Conservation (phyloP, 2,329 filamentous ascomycete genomes). For the Fusarium robinianum region DNA sequence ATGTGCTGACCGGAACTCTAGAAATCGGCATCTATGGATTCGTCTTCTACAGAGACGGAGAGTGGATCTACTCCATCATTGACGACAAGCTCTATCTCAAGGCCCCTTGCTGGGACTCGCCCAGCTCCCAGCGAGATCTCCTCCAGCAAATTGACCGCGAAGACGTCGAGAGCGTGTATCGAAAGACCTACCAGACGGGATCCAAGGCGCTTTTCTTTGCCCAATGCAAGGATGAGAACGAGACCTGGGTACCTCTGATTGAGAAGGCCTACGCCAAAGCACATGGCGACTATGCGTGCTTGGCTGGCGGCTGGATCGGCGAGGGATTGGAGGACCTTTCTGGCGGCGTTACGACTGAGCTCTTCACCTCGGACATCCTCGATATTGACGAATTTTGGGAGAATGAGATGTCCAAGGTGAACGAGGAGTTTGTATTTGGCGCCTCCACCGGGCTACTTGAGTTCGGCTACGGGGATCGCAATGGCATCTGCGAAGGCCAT, state of each 20-base stretch:
- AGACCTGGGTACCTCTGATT: constrained; percentile 80
- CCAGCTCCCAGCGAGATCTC: constrained; percentile 72
- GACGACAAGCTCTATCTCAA: constrained; percentile 89
- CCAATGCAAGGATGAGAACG: constrained; percentile 74
- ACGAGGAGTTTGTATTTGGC: constrained; percentile 79
- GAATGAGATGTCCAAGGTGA: constrained; percentile 78
- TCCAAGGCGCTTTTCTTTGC: constrained; percentile 80
- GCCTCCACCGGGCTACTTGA: constrained; percentile 68
- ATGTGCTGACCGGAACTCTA: constrained; percentile 24
- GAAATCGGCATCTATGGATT: constrained; percentile 85
- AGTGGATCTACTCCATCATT: constrained; percentile 90
- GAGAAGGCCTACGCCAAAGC: constrained; percentile 87
- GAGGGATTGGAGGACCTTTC: constrained; percentile 64
- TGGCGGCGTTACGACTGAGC: constrained; percentile 71
- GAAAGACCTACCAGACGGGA: constrained; percentile 72
- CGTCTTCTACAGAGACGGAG: constrained; percentile 84
- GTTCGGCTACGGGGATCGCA: constrained; percentile 63
- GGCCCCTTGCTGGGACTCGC: constrained; percentile 80
- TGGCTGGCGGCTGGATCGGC: constrained; percentile 72
- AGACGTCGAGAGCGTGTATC: constrained; percentile 72
- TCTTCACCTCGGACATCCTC: constrained; percentile 72
- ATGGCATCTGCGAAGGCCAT: constrained; percentile 62
- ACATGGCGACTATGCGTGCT: constrained; percentile 75
- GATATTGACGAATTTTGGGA: constrained; percentile 84
- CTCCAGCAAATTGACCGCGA: constrained; percentile 76